Conservation (phyloP, 768 basidiomycete species). For the Floccularia luteovirens region DNA sequence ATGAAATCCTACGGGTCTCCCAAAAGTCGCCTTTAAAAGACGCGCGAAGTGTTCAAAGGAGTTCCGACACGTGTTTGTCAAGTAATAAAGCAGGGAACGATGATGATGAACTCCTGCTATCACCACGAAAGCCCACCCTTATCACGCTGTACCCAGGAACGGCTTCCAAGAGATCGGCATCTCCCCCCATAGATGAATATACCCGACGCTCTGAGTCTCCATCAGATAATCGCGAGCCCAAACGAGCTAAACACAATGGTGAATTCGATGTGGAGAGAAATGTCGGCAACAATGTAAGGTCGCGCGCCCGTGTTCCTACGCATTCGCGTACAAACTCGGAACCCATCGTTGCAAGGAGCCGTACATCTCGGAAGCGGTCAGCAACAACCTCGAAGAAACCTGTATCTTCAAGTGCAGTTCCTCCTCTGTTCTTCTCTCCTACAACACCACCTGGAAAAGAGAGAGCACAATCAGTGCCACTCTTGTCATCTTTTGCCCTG, state of each 20-base stretch:
- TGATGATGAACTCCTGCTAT: constrained; percentile 42
- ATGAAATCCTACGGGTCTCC: constrained; percentile 36
- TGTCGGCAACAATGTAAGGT: constrained; percentile 7
- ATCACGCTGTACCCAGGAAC: constrained; percentile 8
- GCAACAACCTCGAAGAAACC: constrained; percentile 18
- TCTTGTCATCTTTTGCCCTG: constrained; percentile 19
- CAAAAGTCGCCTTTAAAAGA: constrained; percentile 46
- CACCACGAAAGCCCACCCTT: constrained; percentile 25
- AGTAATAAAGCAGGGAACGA: constrained; percentile 18
- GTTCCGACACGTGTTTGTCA: constrained; percentile 7
- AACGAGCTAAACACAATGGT: constrained; percentile 26
- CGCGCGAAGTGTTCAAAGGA: constrained; percentile 31
- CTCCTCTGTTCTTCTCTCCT: constrained; percentile 12
- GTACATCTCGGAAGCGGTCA: constrained; percentile 16
- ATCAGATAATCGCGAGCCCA: constrained; percentile 22
- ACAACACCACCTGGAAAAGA: constrained; percentile 14
- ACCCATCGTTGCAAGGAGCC: constrained; percentile 14
- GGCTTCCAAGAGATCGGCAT: constrained; percentile 31
- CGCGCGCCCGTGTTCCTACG: constrained; percentile 7
- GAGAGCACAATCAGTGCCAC: constrained; percentile 41
- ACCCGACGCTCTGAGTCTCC: constrained; percentile 13
- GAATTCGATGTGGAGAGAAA: constrained; percentile 7
- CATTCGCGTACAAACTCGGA: constrained; percentile 30
- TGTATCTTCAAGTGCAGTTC: constrained; percentile 12
- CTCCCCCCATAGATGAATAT: constrained; percentile 27